Evolutionary conservation across 306 rosid genomes (phyloP).

Genomic region (Biancaea sappan): DNA sequence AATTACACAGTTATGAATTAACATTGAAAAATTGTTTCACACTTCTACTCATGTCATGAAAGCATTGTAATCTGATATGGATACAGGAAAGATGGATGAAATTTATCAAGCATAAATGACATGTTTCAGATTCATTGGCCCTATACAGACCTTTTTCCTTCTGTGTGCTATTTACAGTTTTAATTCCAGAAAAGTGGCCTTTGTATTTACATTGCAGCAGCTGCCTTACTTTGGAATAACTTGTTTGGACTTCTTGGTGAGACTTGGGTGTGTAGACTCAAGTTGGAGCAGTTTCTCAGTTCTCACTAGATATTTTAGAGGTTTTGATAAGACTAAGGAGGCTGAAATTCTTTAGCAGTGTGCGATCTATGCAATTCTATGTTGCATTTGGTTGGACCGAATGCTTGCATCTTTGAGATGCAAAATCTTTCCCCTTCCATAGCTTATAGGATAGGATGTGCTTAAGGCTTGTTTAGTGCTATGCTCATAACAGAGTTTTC

Average conservation of each 20-base stretch:
- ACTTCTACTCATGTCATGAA: neutral
- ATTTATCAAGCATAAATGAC: neutral
- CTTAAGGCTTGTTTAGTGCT: neutral
- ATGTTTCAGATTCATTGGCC: neutral
- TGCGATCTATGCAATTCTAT: neutral
- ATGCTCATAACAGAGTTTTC: neutral
- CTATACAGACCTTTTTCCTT: neutral
- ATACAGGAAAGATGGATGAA: neutral
- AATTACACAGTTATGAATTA: constrained; percentile 2
- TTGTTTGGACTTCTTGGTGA: neutral
- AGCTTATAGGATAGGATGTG: neutral
- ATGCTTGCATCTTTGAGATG: neutral
- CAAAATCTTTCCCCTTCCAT: neutral
- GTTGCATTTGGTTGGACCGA: neutral
- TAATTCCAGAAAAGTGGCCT: neutral
- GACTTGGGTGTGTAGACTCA: neutral
- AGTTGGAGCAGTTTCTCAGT: neutral
- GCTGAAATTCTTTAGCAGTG: neutral
- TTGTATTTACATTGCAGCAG: neutral
- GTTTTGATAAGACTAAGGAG: neutral
- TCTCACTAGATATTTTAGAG: neutral
- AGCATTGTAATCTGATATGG: constrained; percentile 13
- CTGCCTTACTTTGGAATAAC: neutral
- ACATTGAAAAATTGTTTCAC: constrained; percentile 1
- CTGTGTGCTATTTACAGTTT: neutral